These are phyloP conservation scores for Fomitopsis schrenkii DNA, from an alignment of 1,284 basidiomycete genomes.

Conservation along the genomic window DNA sequence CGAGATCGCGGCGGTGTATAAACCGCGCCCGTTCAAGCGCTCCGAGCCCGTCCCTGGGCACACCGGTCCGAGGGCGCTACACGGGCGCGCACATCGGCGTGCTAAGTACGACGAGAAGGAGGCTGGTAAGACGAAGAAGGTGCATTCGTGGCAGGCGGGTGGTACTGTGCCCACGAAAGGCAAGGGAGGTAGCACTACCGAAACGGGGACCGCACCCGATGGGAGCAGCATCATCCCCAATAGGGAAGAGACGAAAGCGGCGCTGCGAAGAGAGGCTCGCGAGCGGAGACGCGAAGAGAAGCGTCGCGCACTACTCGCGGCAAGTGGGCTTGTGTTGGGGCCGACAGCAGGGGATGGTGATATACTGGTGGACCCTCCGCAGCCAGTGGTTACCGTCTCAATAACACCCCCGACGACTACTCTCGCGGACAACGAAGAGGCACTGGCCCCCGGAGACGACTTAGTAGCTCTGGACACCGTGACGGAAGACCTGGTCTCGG, in stretches of 20 bases:
- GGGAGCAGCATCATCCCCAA: constrained; percentile 7
- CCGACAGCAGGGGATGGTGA: background rate
- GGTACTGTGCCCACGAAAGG: background rate
- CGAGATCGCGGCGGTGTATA: constrained; percentile 66
- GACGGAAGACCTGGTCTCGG: constrained; percentile 18
- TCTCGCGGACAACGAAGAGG: background rate
- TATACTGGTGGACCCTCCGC: too few relatives aligned
- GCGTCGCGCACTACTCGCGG: constrained; percentile 3
- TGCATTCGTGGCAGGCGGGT: constrained; percentile 20
- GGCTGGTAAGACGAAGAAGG: constrained; percentile 15
- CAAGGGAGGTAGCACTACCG: background rate
- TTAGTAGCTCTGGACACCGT: constrained; percentile 3
- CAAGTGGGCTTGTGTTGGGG: background rate
- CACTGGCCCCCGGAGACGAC: background rate
- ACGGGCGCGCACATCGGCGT: constrained; percentile 36
- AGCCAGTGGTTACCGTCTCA: background rate
- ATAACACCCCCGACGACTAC: background rate
- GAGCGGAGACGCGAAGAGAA: constrained; percentile 45
- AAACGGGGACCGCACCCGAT: background rate
- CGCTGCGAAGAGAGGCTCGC: constrained; percentile 41
- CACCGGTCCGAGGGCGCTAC: constrained; percentile 18
- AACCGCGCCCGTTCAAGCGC: constrained; percentile 58
- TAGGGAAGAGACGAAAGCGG: constrained; percentile 29
- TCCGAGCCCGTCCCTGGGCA: constrained; percentile 16
- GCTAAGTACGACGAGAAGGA: constrained; percentile 24